These are phyloP conservation scores for Pseudoscleropodium purum DNA, from an alignment of 225 moss, liverwort and hornwort genomes.

Conservation along the genomic window DNA sequence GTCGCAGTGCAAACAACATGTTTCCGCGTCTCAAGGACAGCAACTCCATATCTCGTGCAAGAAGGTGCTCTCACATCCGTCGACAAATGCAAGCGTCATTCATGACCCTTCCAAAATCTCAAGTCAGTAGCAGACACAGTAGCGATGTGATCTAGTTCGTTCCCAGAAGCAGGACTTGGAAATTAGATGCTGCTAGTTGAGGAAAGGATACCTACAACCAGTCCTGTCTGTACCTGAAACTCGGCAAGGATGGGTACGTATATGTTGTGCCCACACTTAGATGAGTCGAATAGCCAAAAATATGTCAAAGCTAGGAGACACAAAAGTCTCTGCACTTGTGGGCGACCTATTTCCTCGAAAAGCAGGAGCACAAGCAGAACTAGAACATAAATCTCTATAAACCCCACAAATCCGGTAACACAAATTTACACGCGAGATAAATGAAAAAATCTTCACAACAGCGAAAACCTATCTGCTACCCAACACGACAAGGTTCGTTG, in stretches of 20 bases:
- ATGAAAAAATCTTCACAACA: neutral
- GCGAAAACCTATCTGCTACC: neutral
- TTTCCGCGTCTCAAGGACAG: neutral
- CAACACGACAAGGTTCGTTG: neutral
- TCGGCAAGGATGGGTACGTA: neutral
- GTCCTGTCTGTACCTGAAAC: neutral
- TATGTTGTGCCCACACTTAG: neutral
- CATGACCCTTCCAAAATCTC: neutral
- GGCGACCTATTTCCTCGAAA: neutral
- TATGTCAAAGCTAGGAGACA: neutral
- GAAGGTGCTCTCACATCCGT: neutral
- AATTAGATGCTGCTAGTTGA: neutral
- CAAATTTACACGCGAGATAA: neutral
- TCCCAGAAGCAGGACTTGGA: neutral
- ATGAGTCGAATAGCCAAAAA: neutral
- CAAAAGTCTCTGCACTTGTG: neutral
- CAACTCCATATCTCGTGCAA: neutral
- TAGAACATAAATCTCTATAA: neutral
- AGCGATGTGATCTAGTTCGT: neutral
- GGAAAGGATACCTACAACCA: too few relatives aligned
- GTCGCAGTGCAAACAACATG: neutral
- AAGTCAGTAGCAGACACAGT: neutral
- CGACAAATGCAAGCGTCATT: neutral
- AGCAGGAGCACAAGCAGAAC: neutral
- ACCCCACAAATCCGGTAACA: neutral